Evolutionary conservation across 805 yeast species (phyloP), one percentile per base, ranked within the genome.

Genomic region (Schwanniomyces vanrijiae): DNA sequence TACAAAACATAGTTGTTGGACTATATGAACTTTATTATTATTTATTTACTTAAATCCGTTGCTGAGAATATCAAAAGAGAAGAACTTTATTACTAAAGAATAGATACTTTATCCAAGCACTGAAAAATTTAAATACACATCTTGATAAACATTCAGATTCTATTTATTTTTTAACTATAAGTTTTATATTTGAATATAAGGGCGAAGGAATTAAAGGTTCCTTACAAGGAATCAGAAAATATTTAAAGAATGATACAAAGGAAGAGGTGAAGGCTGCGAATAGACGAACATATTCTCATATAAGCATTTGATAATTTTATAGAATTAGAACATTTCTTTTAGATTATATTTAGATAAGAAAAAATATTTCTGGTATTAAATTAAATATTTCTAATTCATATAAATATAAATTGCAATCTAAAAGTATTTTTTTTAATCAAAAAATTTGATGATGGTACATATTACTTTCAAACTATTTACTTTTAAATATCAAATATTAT

Each of bases 171-270:
- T 69, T 82, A 34, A 65, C 85, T 26, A 71, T 68, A 46, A 70
- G 78, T 34, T 66, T 81, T 37, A 77, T 75, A n/a, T 68, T 68
- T 53, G 73, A 66, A 5, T 82, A 82, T 52, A 44, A 60, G 8
- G 85, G 84, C 8, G 86, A 82, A 57, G 86, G 86, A 1, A 61
- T 81, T 29, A 76, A 69, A 31, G 75, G 75, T 11, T 81, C 79
- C 49, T 59, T 82, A 51, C 54, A 59, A 14, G 81, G 80, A 4
- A 59, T 75, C 9, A 64, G 80, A 44, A 56, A 61, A 43, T 35
- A 55, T 46, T 57, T 61, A 22, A 52, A 55, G 38, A 52, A 55
- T 33, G 56, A 49, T 29, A 45, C 51, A n/a, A 10, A 34, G 37
- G 53, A 46, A 40, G 52, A 33, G 40, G 18, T 26, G 13, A 10